phyloP scores from a whole-genome alignment of 2,329 filamentous ascomycete genomes.

The Scopulariopsis brevicaulis region DNA sequence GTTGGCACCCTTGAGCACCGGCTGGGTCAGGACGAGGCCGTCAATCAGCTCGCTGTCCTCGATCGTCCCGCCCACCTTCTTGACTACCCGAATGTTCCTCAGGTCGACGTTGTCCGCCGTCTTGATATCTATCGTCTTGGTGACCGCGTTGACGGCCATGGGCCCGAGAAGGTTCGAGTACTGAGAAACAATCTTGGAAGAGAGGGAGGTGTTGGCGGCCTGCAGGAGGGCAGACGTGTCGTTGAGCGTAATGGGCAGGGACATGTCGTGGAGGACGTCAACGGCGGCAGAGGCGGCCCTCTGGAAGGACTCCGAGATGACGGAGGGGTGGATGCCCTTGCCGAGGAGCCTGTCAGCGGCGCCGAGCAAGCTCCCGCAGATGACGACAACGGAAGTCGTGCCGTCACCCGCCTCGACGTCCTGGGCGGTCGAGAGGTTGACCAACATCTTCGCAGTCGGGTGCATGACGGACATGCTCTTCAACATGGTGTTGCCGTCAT shows the following conservation, averaged over 20 bases:
- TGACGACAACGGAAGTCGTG: conserved; percentile 95
- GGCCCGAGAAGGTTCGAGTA: conserved; percentile 91
- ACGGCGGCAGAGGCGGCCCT: conserved; percentile 84
- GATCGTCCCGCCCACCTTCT: conserved; percentile 96
- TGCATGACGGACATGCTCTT: conserved; percentile 99
- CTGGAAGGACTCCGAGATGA: conserved; percentile 97
- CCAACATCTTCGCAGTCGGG: conserved; percentile 98
- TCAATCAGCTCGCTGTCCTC: conserved; percentile 97
- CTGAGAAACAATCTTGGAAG: conserved; percentile 97
- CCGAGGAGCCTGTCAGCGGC: conserved; percentile 82
- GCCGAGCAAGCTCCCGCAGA: conserved; percentile 87
- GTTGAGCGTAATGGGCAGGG: conserved; percentile 77
- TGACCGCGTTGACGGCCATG: conserved; percentile 94
- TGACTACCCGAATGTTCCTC: conserved; percentile 91
- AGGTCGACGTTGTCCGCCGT: conserved; percentile 94
- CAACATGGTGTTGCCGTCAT: conserved; percentile 98
- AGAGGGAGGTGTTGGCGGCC: conserved; percentile 92
- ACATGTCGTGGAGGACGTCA: conserved; percentile 87
- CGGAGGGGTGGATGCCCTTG: conserved; percentile 94
- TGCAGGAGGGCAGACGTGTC: conserved; percentile 88
- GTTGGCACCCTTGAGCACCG: conserved; percentile 85
- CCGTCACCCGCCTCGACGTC: conserved; percentile 98
- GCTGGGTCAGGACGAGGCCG: conserved; percentile 83
- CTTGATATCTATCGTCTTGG: conserved; percentile 91
- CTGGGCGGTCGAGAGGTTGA: conserved; percentile 92